A percentile compares a stretch with the other conserved stretches of the same genome.
Evolutionary conservation across 139 green algal genomes (phyloP).

Genomic region (Diplosphaera chodatii): DNA sequence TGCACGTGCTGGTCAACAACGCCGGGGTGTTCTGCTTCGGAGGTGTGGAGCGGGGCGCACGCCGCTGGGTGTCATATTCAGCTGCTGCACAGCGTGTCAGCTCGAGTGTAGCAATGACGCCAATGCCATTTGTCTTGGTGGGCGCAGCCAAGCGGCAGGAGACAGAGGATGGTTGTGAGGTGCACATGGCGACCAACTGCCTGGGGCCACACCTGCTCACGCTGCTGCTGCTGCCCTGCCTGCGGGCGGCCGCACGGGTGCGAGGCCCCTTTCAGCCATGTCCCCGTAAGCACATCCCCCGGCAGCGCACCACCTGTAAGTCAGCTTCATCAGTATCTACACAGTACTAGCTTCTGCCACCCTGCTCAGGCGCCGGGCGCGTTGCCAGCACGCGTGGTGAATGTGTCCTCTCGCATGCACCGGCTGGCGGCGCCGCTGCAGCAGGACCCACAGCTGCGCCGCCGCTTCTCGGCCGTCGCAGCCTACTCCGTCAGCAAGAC

Average conservation of each 20-base stretch:
- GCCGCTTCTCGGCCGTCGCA: slow-evolving; percentile 31
- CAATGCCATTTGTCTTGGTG: background rate
- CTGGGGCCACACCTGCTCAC: slow-evolving; percentile 76
- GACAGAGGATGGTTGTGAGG: slow-evolving; percentile 66
- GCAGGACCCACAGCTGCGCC: slow-evolving; percentile 15
- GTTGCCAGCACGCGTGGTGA: slow-evolving; percentile 43
- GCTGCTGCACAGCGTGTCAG: slow-evolving; percentile 25
- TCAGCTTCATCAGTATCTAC: no score
- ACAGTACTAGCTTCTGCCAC: no score
- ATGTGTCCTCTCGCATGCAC: slow-evolving; percentile 54
- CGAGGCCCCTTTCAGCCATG: background rate
- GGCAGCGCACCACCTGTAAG: no score
- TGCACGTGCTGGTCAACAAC: slow-evolving; percentile 88
- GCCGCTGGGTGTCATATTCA: no score
- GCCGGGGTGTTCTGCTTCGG: slow-evolving; percentile 75
- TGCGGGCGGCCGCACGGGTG: slow-evolving; percentile 29
- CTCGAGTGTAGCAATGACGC: no score
- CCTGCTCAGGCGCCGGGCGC: background rate
- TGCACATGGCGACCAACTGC: slow-evolving; percentile 79
- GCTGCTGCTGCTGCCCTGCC: slow-evolving; percentile 57
- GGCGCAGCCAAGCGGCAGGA: slow-evolving; percentile 34
- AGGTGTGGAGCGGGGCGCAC: no score
- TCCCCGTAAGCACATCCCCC: no score
- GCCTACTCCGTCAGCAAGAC: slow-evolving; percentile 80
- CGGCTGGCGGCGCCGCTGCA: slow-evolving; percentile 1